A percentile compares a stretch with the other conserved stretches of the same genome.
phyloP scores from a whole-genome alignment of 164 flowering plant species.

The Vitis cinerea region DNA sequence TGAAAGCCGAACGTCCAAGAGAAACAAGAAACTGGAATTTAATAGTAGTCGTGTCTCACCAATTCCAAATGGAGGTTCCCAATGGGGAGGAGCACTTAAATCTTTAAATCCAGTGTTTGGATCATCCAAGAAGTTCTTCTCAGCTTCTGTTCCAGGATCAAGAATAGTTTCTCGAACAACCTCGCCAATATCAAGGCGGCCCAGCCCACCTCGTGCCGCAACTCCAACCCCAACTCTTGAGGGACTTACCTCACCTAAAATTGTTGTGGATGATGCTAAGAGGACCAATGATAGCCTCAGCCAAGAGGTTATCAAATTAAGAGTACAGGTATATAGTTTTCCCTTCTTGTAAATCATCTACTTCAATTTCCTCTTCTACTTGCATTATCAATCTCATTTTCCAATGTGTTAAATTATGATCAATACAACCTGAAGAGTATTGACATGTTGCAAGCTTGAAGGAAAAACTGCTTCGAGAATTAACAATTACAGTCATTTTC shows the following conservation, averaged over 20 bases:
- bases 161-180: slow-evolving; percentile 98
- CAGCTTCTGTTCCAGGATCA: slow-evolving; percentile 98
- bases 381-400: neutral
- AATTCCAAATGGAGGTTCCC: slow-evolving; percentile 77
- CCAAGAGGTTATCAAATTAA: slow-evolving; percentile 78
- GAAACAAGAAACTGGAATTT: slow-evolving; percentile 83
- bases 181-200: slow-evolving; percentile 92
- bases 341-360: neutral
- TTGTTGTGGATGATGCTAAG: slow-evolving; percentile 70
- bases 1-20: slow-evolving; percentile 68
- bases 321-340: slow-evolving; percentile 62
- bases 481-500: neutral
- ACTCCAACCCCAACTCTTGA: slow-evolving; percentile 94
- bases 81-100: slow-evolving; percentile 82
- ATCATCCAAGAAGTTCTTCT: slow-evolving; percentile 92
- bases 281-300: slow-evolving; percentile 68
- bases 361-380: neutral
- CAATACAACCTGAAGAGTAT: no score
- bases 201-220: slow-evolving; percentile 96
- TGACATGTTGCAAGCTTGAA: no score
- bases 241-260: slow-evolving; percentile 81
- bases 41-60: slow-evolving; percentile 96
- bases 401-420: neutral
- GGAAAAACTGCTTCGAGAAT: no score
- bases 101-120: slow-evolving; percentile 94